phyloP scores from a whole-genome alignment of 2,329 filamentous ascomycete genomes.

The Calonectria ilicicola region DNA sequence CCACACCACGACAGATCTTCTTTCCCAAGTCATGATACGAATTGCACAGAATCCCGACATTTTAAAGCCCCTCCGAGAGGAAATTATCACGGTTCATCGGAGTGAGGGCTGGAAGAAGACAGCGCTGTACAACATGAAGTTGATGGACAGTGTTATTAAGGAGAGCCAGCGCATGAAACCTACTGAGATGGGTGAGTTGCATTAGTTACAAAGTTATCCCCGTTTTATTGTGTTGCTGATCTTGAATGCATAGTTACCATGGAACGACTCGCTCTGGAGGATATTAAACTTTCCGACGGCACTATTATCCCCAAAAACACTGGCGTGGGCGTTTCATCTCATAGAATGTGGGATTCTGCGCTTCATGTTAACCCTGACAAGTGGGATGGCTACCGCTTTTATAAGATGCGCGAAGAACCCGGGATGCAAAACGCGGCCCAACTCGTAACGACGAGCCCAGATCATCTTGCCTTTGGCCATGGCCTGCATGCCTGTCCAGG shows the following conservation, averaged over 20 bases:
- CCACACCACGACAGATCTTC: background rate
- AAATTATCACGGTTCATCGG: background rate
- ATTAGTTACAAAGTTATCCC: too few relatives aligned
- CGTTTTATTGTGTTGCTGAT: background rate
- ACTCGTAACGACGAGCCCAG: background rate
- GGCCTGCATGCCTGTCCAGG: background rate
- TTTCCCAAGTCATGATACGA: background rate
- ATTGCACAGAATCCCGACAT: background rate
- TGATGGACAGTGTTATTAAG: conserved; percentile 63
- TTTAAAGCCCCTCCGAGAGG: background rate
- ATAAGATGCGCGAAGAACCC: background rate
- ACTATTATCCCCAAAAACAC: background rate
- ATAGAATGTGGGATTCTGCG: background rate
- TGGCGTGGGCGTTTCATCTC: background rate
- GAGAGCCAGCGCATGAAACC: conserved; percentile 61
- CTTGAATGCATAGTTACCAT: background rate
- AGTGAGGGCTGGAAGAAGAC: conserved; percentile 56
- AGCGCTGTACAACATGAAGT: conserved; percentile 56
- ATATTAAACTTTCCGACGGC: background rate
- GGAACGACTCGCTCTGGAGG: background rate
- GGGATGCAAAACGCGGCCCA: background rate
- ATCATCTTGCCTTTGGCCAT: background rate
- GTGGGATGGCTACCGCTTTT: background rate
- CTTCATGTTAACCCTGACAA: background rate
- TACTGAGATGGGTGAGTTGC: conserved; percentile 47